phyloP scores from a whole-genome alignment of 371 early-diverging fungal species.

The Hamiltosporidium tvaerminnensis region DNA sequence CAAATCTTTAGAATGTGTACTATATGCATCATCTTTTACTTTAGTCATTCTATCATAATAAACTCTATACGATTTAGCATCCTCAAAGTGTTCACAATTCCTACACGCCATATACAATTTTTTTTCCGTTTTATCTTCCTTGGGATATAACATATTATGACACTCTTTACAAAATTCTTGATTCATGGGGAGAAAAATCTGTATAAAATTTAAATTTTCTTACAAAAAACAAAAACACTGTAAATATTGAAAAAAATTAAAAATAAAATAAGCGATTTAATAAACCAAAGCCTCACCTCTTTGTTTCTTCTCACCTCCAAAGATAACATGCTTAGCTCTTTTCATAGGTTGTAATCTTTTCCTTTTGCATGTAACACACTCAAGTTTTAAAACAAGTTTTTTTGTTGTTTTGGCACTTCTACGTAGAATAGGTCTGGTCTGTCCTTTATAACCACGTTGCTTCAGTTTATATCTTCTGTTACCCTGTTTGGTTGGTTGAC shows the following conservation, averaged over 20 bases:
- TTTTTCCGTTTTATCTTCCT: conserved; percentile 45
- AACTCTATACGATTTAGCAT: conserved; percentile 27
- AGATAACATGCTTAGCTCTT: conserved; percentile 53
- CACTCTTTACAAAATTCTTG: conserved; percentile 53
- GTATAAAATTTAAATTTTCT: too few species aligned
- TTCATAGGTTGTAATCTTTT: conserved; percentile 34
- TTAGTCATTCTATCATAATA: conserved; percentile 1
- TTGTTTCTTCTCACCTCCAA: conserved; percentile 52
- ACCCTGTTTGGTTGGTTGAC: conserved; percentile 45
- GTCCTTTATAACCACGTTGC: conserved; percentile 51
- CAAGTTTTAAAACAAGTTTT: conserved; percentile 52
- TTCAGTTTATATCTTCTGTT: conserved; percentile 52
- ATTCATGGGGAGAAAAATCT: conserved; percentile 13
- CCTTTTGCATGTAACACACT: conserved; percentile 50
- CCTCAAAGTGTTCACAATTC: conserved; percentile 48
- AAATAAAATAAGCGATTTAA: conserved; percentile 1
- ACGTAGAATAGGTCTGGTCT: conserved; percentile 53
- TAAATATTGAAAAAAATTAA: too few species aligned
- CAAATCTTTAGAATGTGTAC: conserved; percentile 25
- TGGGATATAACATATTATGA: conserved; percentile 53
- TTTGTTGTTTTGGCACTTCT: conserved; percentile 54
- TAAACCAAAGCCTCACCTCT: conserved; percentile 9
- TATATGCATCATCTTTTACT: conserved; percentile 6
- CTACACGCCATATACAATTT: conserved; percentile 38
- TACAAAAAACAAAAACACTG: too few species aligned